A percentile compares a stretch with the other conserved stretches of the same genome.
Conservation (phyloP, 2,329 filamentous ascomycete genomes). For the Verticillium albo-atrum region DNA sequence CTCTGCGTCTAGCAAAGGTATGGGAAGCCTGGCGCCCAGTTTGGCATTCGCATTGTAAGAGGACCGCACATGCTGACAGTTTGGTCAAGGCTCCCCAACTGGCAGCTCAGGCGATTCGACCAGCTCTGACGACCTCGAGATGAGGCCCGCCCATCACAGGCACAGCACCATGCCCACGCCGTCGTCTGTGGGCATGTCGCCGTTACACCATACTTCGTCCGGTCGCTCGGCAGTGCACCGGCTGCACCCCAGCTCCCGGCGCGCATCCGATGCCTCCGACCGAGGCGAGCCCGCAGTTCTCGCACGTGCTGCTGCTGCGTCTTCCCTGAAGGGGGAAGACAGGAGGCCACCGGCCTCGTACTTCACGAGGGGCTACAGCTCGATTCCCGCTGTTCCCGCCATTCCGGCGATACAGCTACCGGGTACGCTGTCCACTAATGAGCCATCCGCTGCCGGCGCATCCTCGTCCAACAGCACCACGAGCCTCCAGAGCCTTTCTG, state of each 20-base stretch:
- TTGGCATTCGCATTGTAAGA: background rate
- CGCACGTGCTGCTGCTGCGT: constrained; percentile 3
- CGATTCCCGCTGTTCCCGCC: constrained; percentile 11
- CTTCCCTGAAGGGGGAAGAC: background rate
- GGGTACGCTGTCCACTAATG: background rate
- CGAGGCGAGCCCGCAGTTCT: constrained; percentile 5
- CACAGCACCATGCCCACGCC: constrained; percentile 5
- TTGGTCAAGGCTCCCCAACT: constrained; percentile 16
- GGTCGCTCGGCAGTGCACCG: constrained; percentile 9
- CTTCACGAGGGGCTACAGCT: constrained; percentile 19
- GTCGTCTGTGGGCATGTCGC: background rate
- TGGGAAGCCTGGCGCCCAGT: background rate
- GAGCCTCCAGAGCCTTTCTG: constrained; percentile 5
- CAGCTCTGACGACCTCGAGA: constrained; percentile 36
- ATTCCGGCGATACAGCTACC: constrained; percentile 7
- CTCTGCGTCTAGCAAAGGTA: constrained; percentile 32
- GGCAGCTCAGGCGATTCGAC: constrained; percentile 32
- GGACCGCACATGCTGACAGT: background rate
- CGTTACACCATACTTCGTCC: background rate
- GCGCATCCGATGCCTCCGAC: constrained; percentile 23
- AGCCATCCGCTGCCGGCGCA: background rate
- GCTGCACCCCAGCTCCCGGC: constrained; percentile 22
- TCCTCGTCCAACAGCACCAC: constrained; percentile 10
- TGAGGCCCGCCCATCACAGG: constrained; percentile 20
- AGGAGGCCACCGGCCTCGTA: constrained; percentile 23